Evolutionary conservation across 495 filamentous ascomycete genomes (phyloP), one percentile per base, ranked within the genome.

Genomic region (Aspergillus diversus): DNA sequence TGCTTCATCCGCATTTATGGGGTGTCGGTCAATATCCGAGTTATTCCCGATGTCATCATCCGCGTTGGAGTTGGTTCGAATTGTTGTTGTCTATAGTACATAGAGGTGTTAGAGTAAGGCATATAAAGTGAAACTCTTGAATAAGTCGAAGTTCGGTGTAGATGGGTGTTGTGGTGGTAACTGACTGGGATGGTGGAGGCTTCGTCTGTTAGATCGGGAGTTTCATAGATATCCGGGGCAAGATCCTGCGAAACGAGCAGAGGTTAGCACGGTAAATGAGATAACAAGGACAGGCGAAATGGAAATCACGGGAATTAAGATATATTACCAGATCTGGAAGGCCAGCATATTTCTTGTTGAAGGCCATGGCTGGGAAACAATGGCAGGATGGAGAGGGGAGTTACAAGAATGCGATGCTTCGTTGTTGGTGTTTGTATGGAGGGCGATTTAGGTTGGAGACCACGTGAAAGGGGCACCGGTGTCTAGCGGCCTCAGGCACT

Each of bases 211-310:
- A 97, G 80, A 61, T 95, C 92, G 69, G 93, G 93, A 51, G 93
- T 97, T 78, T 97, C 93, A 79, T 97, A 97, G 69, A 96, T 90
- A 71, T 97, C 93, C 73, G 93, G 93, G 31, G 92, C 91, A 31
- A 86, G 88, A 72, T 97, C 93, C 92, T 95, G 63, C 17, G 52
- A 49, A 21, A 48, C 55, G 58, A 74, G 56, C 73, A 63, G 55
- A 34, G 35, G 35, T 42, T 16, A 50, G 8, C 7, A 33, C 16
- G 52, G 32, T 4, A 56, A 39, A 35, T 27, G 27, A 13, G 15
- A 37, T 3, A 47, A 12, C 5, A 17, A 33, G 43, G 52, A 11
- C 2, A 33, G 31, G 27, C 27, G 56, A 6, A 35, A 55, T 17
- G 17, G 16, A 83, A 67, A 27, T 27, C 21, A 27, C 21, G 21